These are phyloP conservation scores for Begonia loranthoides DNA, from an alignment of 306 rosid genomes.

Conservation along the genomic window DNA sequence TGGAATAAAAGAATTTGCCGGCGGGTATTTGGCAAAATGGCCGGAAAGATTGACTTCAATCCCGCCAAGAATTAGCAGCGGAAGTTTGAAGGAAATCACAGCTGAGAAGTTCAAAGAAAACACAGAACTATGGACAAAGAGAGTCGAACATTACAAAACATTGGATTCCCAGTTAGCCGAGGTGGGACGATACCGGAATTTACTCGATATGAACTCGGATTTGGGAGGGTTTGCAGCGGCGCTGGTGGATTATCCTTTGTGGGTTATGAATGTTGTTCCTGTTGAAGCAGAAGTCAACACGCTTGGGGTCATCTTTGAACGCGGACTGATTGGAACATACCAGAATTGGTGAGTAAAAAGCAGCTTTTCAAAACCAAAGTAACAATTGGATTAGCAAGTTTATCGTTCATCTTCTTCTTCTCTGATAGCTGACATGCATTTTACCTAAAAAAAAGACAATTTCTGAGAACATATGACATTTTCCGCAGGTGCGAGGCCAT, in stretches of 20 bases:
- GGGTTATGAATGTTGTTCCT: slow-evolving; percentile 92
- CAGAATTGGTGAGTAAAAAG: slow-evolving; percentile 56
- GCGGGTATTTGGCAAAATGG: slow-evolving; percentile 69
- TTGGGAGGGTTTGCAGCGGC: slow-evolving; percentile 94
- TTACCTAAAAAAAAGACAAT: slow-evolving; percentile 10
- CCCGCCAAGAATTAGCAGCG: slow-evolving; percentile 75
- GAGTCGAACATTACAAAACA: slow-evolving; percentile 52
- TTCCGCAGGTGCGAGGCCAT: slow-evolving; percentile 77
- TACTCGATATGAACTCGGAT: slow-evolving; percentile 81
- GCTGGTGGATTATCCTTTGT: slow-evolving; percentile 51
- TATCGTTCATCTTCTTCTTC: background rate
- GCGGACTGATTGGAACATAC: slow-evolving; percentile 87
- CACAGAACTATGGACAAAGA: slow-evolving; percentile 55
- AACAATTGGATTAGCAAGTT: background rate
- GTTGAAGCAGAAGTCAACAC: slow-evolving; percentile 66
- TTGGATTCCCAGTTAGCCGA: slow-evolving; percentile 55
- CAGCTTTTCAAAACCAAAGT: background rate
- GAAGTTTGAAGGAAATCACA: slow-evolving; percentile 49
- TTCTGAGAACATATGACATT: slow-evolving; percentile 2
- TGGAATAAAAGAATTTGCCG: slow-evolving; percentile 39
- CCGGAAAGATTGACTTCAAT: slow-evolving; percentile 57
- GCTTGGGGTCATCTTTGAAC: slow-evolving; percentile 73
- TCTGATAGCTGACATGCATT: background rate
- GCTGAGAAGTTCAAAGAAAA: slow-evolving; percentile 41
- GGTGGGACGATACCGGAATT: slow-evolving; percentile 56